Percentiles rank a stretch among this genome's conserved stretches.
These are phyloP conservation scores for Penicillium sp. DNA, from an alignment of 2,329 filamentous ascomycete species.

Conservation along the genomic window DNA sequence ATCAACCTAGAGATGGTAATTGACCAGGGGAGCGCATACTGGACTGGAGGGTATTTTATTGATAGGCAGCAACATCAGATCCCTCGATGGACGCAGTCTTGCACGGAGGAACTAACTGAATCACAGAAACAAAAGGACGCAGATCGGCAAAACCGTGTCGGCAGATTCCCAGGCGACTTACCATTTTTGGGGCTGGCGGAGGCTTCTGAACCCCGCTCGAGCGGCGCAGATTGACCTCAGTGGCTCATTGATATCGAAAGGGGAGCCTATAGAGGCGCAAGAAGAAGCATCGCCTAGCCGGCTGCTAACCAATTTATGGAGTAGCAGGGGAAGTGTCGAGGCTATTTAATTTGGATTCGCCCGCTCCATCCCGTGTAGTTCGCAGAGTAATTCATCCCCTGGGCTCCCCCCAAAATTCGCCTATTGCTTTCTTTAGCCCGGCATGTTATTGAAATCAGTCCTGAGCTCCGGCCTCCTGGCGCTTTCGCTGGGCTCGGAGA, in stretches of 20 bases:
- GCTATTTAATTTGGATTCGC: constrained; percentile 8
- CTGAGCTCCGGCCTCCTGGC: constrained; percentile 29
- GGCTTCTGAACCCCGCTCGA: constrained; percentile 8
- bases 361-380: neutral
- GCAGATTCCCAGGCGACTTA: constrained; percentile 2
- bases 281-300: constrained; percentile 14
- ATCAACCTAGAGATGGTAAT: neutral
- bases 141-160: neutral
- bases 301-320: constrained; percentile 5
- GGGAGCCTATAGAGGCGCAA: constrained; percentile 7
- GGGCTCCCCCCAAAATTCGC: neutral
- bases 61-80: neutral
- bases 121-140: neutral
- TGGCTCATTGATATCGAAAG: constrained; percentile 10
- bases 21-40: too few species aligned
- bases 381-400: neutral
- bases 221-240: constrained; percentile 14
- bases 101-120: neutral
- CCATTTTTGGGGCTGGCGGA: constrained; percentile 9
- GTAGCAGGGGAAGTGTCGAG: constrained; percentile 2
- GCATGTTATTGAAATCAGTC: constrained; percentile 33
- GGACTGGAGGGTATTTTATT: neutral
- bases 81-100: neutral
- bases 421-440: neutral
- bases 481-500: constrained; percentile 25